Conservation (phyloP, 176 grass and related monocot species). For the Lolium rigidum region DNA sequence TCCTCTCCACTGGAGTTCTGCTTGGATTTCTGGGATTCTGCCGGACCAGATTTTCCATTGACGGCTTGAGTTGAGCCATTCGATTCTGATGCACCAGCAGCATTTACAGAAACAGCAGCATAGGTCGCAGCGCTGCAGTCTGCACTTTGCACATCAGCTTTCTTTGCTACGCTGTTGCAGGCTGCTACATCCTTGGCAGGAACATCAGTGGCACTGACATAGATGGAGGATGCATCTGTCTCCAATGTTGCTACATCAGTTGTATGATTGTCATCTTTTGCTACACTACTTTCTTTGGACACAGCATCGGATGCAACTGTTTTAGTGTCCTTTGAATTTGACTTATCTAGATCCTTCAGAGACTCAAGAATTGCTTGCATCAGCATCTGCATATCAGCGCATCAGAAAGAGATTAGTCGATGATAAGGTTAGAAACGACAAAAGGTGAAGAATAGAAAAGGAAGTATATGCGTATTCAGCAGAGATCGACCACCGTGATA, state of each 20-base stretch:
- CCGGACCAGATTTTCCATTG: slow-evolving; percentile 30
- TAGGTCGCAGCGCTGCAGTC: slow-evolving; percentile 12
- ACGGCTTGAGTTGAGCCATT: slow-evolving; percentile 30
- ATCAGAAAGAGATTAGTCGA: neutral
- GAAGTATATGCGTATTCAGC: neutral
- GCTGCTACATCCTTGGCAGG: slow-evolving; percentile 23
- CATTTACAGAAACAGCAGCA: neutral
- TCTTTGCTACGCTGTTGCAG: slow-evolving; percentile 37
- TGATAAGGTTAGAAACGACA: neutral
- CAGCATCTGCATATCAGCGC: slow-evolving; percentile 73
- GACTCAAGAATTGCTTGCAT: slow-evolving; percentile 95
- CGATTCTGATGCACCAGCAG: slow-evolving; percentile 30
- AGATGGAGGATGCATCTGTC: slow-evolving; percentile 35
- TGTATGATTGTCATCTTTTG: slow-evolving; percentile 19
- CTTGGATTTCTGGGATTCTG: slow-evolving; percentile 47
- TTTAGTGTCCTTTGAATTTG: slow-evolving; percentile 53
- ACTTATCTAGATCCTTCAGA: slow-evolving; percentile 75
- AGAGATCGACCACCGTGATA: neutral
- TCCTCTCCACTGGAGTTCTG: slow-evolving; percentile 47
- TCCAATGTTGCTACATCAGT: slow-evolving; percentile 22
- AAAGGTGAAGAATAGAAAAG: neutral
- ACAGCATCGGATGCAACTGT: slow-evolving; percentile 43
- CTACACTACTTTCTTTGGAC: slow-evolving; percentile 40
- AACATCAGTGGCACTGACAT: neutral
- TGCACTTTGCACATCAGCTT: slow-evolving; percentile 28